These are phyloP conservation scores for Allomyces javanicus DNA, from an alignment of 192 early-diverging fungal species.

Conservation along the genomic window DNA sequence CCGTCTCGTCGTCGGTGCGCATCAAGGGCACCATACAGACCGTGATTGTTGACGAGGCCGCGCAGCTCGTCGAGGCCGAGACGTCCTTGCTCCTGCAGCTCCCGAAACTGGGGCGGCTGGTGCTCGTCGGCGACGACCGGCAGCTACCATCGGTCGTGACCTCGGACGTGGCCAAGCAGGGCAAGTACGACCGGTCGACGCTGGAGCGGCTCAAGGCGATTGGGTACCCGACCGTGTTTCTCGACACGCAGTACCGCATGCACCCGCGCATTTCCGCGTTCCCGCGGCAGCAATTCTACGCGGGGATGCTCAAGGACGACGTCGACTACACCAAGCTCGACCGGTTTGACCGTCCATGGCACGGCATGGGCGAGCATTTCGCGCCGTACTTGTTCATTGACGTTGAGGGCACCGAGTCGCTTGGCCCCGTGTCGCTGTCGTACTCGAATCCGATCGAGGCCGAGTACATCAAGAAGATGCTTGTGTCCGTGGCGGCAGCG, in stretches of 20 bases:
- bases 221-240: slow-evolving; percentile 27
- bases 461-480: slow-evolving; percentile 42
- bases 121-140: slow-evolving; percentile 96
- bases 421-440: slow-evolving; percentile 44
- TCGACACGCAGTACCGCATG: slow-evolving; percentile 99
- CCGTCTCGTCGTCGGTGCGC: too few species aligned
- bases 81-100: slow-evolving; percentile 92
- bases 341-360: slow-evolving; percentile 54
- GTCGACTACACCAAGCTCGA: slow-evolving; percentile 26
- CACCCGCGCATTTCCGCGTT: slow-evolving; percentile 96
- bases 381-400: slow-evolving; percentile 64
- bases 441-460: slow-evolving; percentile 66
- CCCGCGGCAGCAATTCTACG: slow-evolving; percentile 63
- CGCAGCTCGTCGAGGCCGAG: slow-evolving; percentile 89
- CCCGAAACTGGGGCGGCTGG: slow-evolving; percentile 76
- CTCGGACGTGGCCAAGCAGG: slow-evolving; percentile 86
- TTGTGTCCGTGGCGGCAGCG: slow-evolving; percentile 34
- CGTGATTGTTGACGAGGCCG: slow-evolving; percentile 81
- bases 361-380: slow-evolving; percentile 16
- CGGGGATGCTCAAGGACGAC: slow-evolving; percentile 48
- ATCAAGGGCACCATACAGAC: slow-evolving; percentile 13
- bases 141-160: slow-evolving; percentile 94
- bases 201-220: slow-evolving; percentile 90
- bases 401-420: slow-evolving; percentile 26
- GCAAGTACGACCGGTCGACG: slow-evolving; percentile 80